Conservation (phyloP, 164 flowering plant genomes). For the Chimonanthus salicifolius region DNA sequence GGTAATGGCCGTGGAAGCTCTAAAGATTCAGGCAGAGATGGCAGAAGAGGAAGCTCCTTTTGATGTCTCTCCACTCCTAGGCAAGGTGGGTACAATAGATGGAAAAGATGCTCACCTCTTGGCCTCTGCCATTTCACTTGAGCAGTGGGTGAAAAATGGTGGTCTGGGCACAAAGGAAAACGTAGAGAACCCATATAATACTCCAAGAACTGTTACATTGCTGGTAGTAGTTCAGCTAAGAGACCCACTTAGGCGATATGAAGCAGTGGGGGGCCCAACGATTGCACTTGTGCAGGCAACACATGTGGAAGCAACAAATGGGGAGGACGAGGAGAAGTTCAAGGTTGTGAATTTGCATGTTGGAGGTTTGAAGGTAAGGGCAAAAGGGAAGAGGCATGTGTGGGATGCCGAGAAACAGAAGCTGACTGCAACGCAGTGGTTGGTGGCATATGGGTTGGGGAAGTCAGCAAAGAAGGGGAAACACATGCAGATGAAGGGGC, state of each 20-base stretch:
- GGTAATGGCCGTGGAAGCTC: conserved; percentile 62
- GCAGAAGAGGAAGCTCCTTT: conserved; percentile 88
- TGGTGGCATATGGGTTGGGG: conserved; percentile 68
- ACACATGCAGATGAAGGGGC: conserved; percentile 32
- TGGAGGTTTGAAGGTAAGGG: conserved; percentile 65
- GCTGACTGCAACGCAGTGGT: conserved; percentile 89
- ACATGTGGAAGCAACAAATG: conserved; percentile 18
- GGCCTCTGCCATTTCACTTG: conserved; percentile 46
- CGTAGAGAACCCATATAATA: no score
- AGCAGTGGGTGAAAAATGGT: conserved; percentile 47
- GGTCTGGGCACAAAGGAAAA: conserved; percentile 10
- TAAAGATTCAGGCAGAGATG: conserved; percentile 81
- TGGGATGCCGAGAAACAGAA: conserved; percentile 86
- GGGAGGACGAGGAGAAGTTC: conserved; percentile 49
- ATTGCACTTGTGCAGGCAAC: conserved; percentile 55
- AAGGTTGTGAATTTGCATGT: conserved; percentile 65
- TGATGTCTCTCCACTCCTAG: conserved; percentile 56
- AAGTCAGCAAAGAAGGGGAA: conserved; percentile 58
- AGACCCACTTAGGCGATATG: conserved; percentile 73
- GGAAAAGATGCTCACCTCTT: conserved; percentile 30
- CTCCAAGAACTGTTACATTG: conserved; percentile 29
- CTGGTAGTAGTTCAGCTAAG: conserved; percentile 57
- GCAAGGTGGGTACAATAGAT: conserved; percentile 6
- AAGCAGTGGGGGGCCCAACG: conserved; percentile 81
- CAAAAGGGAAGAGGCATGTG: conserved; percentile 34